Percentiles rank a stretch among this genome's conserved stretches.
Conservation (phyloP, 192 early-diverging fungal genomes). For the Coemansia sp. region DNA sequence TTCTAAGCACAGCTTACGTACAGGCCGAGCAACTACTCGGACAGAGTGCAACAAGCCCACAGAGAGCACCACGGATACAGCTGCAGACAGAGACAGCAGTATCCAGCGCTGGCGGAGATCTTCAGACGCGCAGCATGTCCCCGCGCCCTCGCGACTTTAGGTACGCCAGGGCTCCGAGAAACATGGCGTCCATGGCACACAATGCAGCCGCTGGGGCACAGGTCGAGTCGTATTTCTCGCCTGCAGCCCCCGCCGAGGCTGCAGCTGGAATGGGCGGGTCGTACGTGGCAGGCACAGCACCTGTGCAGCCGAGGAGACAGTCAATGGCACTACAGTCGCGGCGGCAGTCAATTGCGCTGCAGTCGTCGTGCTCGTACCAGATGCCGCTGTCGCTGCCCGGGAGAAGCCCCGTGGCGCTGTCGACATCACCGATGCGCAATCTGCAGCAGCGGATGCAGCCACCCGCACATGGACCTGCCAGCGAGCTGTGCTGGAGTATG, state of each 20-base stretch:
- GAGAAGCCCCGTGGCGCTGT: not conserved
- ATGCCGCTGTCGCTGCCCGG: constrained; percentile 26
- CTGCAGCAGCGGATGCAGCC: constrained; percentile 12
- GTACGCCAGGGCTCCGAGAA: constrained; percentile 1
- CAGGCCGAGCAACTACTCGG: not conserved
- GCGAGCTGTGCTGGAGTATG: constrained; percentile 20
- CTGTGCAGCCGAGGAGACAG: constrained; percentile 11
- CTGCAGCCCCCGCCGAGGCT: constrained; percentile 9
- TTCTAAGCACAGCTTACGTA: constrained; percentile 16
- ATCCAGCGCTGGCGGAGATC: constrained; percentile 5
- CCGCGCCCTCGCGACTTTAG: not conserved
- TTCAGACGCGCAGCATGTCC: not conserved
- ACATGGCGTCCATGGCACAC: constrained; percentile 7
- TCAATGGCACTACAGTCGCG: constrained; percentile 15
- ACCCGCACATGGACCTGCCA: not conserved
- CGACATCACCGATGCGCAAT: constrained; percentile 6
- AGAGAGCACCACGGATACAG: not conserved
- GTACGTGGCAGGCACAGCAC: not conserved
- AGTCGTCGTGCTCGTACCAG: constrained; percentile 38
- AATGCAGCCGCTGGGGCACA: constrained; percentile 1
- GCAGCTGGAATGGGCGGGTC: not conserved
- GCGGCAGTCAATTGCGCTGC: constrained; percentile 40
- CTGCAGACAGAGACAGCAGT: not conserved
- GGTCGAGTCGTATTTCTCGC: constrained; percentile 18
- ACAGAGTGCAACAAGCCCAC: not conserved